A percentile compares a stretch with the other conserved stretches of the same genome.
Conservation (phyloP, 2,329 filamentous ascomycete species). For the Colletotrichum eleusines region DNA sequence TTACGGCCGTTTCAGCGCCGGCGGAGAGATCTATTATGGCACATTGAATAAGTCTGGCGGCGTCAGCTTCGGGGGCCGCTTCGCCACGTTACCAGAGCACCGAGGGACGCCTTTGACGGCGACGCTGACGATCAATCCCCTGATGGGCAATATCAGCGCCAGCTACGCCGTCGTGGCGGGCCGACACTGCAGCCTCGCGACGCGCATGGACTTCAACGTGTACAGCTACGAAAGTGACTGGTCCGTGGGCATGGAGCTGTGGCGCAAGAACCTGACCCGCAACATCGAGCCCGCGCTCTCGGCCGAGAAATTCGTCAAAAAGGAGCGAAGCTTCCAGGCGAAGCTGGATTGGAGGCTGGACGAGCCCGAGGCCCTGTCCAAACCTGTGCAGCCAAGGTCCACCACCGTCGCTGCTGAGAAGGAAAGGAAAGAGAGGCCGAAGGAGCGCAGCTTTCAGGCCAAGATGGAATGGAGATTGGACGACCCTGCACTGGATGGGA, state of each 20-base stretch:
- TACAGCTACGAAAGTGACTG: constrained; percentile 98
- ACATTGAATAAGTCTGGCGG: constrained; percentile 94
- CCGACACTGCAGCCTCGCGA: constrained; percentile 84
- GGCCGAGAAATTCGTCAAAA: constrained; percentile 43
- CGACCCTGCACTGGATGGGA: constrained; percentile 49
- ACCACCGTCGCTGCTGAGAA: not conserved
- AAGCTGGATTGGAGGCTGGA: constrained; percentile 65
- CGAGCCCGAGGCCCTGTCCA: constrained; percentile 44
- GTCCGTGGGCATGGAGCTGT: constrained; percentile 91
- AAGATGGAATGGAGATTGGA: constrained; percentile 65
- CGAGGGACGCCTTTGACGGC: constrained; percentile 92
- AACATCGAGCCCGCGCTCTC: constrained; percentile 36
- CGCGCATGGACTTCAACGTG: constrained; percentile 95
- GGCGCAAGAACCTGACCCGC: constrained; percentile 71
- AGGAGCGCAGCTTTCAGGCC: constrained; percentile 63
- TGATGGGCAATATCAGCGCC: constrained; percentile 93
- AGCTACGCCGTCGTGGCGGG: constrained; percentile 93
- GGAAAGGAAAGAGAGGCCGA: constrained; percentile 37
- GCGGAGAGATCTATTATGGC: constrained; percentile 95
- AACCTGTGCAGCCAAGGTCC: not conserved
- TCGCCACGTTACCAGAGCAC: constrained; percentile 85
- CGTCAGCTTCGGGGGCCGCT: constrained; percentile 87
- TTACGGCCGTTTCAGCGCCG: constrained; percentile 88
- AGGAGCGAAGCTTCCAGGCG: constrained; percentile 60
- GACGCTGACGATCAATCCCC: constrained; percentile 90